phyloP scores from a whole-genome alignment of 768 basidiomycete genomes.

The Kwoniella dendrophila region DNA sequence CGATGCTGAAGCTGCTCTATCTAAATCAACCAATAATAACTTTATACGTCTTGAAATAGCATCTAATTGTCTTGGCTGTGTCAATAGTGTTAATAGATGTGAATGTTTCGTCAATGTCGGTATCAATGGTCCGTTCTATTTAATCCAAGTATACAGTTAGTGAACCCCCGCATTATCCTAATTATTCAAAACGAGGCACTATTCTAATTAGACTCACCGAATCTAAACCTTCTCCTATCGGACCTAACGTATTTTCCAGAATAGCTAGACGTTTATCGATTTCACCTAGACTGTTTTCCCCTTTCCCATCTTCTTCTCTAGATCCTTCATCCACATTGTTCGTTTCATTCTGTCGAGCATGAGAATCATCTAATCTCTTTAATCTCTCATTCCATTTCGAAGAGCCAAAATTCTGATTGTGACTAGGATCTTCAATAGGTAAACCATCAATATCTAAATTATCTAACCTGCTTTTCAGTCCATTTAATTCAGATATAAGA shows the following conservation, averaged over 20 bases:
- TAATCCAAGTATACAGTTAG: not conserved
- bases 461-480: constrained; percentile 36
- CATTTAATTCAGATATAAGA: constrained; percentile 26
- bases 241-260: constrained; percentile 80
- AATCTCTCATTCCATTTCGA: constrained; percentile 13
- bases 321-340: not conserved
- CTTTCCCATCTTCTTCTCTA: constrained; percentile 6
- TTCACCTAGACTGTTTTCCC: constrained; percentile 62
- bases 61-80: constrained; percentile 94
- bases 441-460: constrained; percentile 21
- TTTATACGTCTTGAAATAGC: constrained; percentile 92
- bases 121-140: constrained; percentile 60
- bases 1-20: constrained; percentile 66
- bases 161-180: too few species aligned
- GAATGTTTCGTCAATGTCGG: constrained; percentile 79
- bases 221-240: constrained; percentile 74
- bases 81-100: constrained; percentile 80
- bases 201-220: constrained; percentile 64
- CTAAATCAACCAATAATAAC: constrained; percentile 86
- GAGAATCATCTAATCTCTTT: not conserved
- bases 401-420: constrained; percentile 1
- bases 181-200: not conserved
- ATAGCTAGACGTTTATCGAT: constrained; percentile 82
- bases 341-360: not conserved
- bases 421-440: not conserved